Base-by-base conservation (phyloP, 768 basidiomycete genomes). In the Sarcodon sp. region DNA sequence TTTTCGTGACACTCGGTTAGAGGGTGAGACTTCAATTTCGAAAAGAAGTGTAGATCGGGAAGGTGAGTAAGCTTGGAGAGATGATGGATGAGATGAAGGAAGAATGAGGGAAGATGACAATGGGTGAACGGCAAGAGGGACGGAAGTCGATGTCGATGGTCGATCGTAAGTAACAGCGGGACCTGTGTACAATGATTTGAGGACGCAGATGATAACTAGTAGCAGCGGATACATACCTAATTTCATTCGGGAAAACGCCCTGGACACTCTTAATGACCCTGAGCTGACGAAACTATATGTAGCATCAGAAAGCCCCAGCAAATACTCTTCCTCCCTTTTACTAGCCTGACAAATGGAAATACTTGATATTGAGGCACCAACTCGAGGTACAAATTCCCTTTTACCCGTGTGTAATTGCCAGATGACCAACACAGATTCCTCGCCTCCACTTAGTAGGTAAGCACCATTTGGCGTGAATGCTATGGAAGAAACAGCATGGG, bases 391-490 rank as follows among this genome's bases (percentile, higher is more conserved):
- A 59, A 89, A 98, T 61, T 96, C 92, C 60, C 81, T 83, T 63
- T 80, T 87, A 4, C 87, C 87, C 0, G 83, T 79, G 53, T 89
- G 83, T 37, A 99, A 62, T 59, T 96, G 90, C 96, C 96, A 99
- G 50, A 94, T 83, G 35, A 98, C 93, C n/a, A 99, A 65, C 8
- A 97, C 94, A 33, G 86, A 77, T 62, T 98, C 96, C 63, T 96
- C 90, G 41, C 96, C 96, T 52, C 91, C 94, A 51, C 87, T 93
- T 44, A 98, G 66, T 13, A 99, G 65, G 61, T 96, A 94, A 7
- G 90, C 84, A 10, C 96, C 96, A 54, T 94, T 92, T 10, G 81
- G 65, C 0, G 91, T 87, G 63, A 98, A 99, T 0, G 80, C 70
- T 27, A 99, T 61, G 1, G 89, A 83, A 3, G 86, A 80, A 13